Evolutionary conservation across 768 basidiomycete genomes (phyloP).

Genomic region (Pleurotus tuber-regium): DNA sequence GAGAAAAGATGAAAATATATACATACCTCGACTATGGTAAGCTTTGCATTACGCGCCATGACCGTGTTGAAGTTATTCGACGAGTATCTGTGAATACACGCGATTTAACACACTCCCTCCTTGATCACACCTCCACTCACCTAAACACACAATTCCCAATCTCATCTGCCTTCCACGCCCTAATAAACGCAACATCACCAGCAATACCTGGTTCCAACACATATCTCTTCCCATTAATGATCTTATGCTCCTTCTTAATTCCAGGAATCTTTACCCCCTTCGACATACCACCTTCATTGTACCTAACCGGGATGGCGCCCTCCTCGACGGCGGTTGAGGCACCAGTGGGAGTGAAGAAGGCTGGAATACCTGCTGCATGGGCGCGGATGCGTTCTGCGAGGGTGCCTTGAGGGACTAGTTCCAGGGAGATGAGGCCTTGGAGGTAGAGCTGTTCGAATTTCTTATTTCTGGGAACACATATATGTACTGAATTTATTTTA

Average conservation of each 20-base stretch:
- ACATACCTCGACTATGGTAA: slow-evolving; percentile 87
- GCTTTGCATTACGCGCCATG: slow-evolving; percentile 87
- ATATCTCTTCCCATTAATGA: slow-evolving; percentile 77
- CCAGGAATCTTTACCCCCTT: slow-evolving; percentile 72
- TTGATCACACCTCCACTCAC: slow-evolving; percentile 32
- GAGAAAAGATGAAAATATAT: background rate
- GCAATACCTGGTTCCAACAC: slow-evolving; percentile 78
- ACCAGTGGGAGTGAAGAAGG: slow-evolving; percentile 92
- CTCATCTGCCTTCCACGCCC: slow-evolving; percentile 92
- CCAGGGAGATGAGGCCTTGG: slow-evolving; percentile 75
- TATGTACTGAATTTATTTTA: slow-evolving; percentile 1
- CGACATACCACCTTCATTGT: slow-evolving; percentile 71
- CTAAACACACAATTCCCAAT: slow-evolving; percentile 90
- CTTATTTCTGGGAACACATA: slow-evolving; percentile 78
- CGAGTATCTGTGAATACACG: slow-evolving; percentile 55
- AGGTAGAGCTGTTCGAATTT: slow-evolving; percentile 82
- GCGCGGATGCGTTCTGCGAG: slow-evolving; percentile 86
- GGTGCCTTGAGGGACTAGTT: slow-evolving; percentile 91
- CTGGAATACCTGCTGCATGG: slow-evolving; percentile 88
- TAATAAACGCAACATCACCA: slow-evolving; percentile 82
- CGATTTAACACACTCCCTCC: background rate
- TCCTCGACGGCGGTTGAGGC: slow-evolving; percentile 81
- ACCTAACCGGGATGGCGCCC: slow-evolving; percentile 75
- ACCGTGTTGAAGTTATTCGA: slow-evolving; percentile 84
- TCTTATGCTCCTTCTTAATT: slow-evolving; percentile 71